These are phyloP conservation scores for Ambispora gerdemannii DNA, from an alignment of 192 early-diverging fungal species.

Conservation along the genomic window DNA sequence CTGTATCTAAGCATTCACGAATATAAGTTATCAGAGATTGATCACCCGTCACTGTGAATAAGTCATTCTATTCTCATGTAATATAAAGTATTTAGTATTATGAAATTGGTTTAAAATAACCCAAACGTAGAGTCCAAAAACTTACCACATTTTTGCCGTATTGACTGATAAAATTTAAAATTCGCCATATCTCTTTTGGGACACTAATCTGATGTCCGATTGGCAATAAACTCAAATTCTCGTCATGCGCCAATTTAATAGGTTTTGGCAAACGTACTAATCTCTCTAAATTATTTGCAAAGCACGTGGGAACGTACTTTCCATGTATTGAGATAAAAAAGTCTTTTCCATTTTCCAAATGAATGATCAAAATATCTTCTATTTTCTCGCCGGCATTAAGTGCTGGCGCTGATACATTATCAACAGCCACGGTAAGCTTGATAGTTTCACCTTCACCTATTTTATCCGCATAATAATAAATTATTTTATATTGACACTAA, in stretches of 20 bases:
- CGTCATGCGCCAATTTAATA: conserved; percentile 48
- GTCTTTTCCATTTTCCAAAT: conserved; percentile 77
- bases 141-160: conserved; percentile 62
- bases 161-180: conserved; percentile 70
- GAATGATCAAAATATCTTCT: conserved; percentile 78
- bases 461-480: not conserved
- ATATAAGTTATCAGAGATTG: conserved; percentile 59
- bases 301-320: conserved; percentile 66
- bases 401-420: conserved; percentile 42
- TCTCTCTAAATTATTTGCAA: conserved; percentile 67
- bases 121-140: not conserved
- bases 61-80: conserved; percentile 49
- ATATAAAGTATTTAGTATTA: conserved; percentile 31
- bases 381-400: conserved; percentile 59
- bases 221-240: conserved; percentile 31
- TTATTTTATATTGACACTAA: not conserved
- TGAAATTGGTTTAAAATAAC: not conserved
- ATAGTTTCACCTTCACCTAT: conserved; percentile 59
- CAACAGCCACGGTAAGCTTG: conserved; percentile 56
- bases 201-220: conserved; percentile 37
- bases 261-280: conserved; percentile 60
- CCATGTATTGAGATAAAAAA: conserved; percentile 78
- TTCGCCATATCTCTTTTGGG: conserved; percentile 70
- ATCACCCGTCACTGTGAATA: conserved; percentile 68
- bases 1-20: conserved; percentile 77